A percentile compares a stretch with the other conserved stretches of the same genome.
Conservation (phyloP, 257 asterid species). For the Nicotiana undulata region DNA sequence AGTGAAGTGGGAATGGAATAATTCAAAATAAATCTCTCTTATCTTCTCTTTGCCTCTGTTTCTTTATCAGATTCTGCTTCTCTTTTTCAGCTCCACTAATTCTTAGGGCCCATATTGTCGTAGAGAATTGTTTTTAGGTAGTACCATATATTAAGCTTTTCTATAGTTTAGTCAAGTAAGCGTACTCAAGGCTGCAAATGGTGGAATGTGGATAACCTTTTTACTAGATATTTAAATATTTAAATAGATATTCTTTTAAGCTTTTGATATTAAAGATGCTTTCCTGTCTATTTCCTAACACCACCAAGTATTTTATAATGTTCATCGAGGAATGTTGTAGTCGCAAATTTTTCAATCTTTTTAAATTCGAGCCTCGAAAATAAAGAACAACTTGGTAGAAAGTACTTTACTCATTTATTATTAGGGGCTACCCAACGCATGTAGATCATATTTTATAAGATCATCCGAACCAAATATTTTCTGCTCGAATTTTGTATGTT, state of each 20-base stretch:
- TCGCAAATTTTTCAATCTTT: too few relatives aligned
- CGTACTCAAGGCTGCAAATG: background rate
- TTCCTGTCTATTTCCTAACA: background rate
- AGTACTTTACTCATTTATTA: too few relatives aligned
- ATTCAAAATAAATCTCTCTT: background rate
- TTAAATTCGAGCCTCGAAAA: too few relatives aligned
- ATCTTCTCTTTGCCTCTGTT: background rate
- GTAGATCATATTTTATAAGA: too few relatives aligned
- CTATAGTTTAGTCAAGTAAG: background rate
- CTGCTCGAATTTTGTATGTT: too few relatives aligned
- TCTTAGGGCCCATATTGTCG: background rate
- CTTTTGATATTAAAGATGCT: background rate
- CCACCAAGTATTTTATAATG: background rate
- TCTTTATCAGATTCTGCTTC: slow-evolving; percentile 5
- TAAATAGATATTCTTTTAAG: background rate
- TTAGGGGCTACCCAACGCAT: too few relatives aligned
- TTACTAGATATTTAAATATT: background rate
- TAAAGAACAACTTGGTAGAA: too few relatives aligned
- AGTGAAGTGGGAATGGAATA: background rate
- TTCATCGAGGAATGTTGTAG: too few relatives aligned
- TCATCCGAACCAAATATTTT: too few relatives aligned
- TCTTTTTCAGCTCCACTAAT: slow-evolving; percentile 7
- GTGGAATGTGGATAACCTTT: background rate
- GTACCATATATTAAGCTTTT: background rate
- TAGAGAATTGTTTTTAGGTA: background rate